Conservation (phyloP, 2,329 filamentous ascomycete species). For the Penicillium paneum region DNA sequence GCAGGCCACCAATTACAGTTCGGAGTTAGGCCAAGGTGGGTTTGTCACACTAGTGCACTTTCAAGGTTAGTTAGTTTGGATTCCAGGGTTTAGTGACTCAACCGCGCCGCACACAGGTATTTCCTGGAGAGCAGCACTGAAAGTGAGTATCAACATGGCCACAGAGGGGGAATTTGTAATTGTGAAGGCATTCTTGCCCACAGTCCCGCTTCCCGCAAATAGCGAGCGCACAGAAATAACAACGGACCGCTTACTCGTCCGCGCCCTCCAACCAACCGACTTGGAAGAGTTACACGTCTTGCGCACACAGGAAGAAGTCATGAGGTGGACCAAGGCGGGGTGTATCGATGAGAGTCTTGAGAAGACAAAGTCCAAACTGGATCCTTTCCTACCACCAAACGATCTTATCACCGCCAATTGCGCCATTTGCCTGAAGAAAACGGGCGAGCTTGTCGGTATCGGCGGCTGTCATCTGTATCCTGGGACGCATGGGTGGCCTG, state of each 20-base stretch:
- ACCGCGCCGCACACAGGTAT: not conserved
- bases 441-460: constrained; percentile 12
- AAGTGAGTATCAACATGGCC: not conserved
- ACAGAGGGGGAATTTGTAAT: not conserved
- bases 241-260: constrained; percentile 10
- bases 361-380: constrained; percentile 7
- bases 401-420: constrained; percentile 10
- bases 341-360: constrained; percentile 10
- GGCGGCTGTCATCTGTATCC: constrained; percentile 13
- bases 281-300: constrained; percentile 10
- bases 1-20: not conserved
- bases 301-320: constrained; percentile 14
- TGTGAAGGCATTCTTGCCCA: constrained; percentile 10
- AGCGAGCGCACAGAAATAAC: constrained; percentile 5
- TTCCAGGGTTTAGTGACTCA: not conserved
- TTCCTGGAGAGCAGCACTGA: not conserved
- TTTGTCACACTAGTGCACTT: not conserved
- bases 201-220: constrained; percentile 9
- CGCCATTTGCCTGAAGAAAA: constrained; percentile 13
- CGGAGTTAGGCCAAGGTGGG: not conserved
- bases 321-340: constrained; percentile 10
- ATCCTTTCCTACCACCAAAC: constrained; percentile 12
- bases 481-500: constrained; percentile 11
- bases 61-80: not conserved
- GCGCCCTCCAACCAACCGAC: constrained; percentile 6